These are phyloP conservation scores for Saccharomycopsis hybrid DNA, from an alignment of 1,139 yeast genomes.

Conservation along the genomic window DNA sequence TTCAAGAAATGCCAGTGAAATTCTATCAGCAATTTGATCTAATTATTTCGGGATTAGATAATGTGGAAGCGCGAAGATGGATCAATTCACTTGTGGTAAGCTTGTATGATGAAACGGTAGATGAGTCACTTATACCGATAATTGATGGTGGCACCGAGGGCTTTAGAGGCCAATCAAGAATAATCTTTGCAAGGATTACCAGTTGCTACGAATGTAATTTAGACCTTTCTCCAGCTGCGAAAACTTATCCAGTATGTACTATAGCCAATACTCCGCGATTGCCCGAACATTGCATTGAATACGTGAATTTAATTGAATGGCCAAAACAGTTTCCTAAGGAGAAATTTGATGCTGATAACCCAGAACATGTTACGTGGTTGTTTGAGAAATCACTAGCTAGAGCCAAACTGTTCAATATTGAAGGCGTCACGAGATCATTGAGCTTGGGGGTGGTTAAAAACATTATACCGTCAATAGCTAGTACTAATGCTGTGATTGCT, in stretches of 20 bases:
- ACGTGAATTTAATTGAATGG: slow-evolving; percentile 82
- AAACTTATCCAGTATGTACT: slow-evolving; percentile 86
- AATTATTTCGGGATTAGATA: slow-evolving; percentile 83
- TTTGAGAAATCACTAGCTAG: slow-evolving; percentile 48
- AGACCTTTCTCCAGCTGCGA: slow-evolving; percentile 63
- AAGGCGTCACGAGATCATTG: slow-evolving; percentile 63
- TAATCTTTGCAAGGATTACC: slow-evolving; percentile 75
- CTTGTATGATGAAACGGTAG: slow-evolving; percentile 47
- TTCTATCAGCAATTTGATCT: slow-evolving; percentile 68
- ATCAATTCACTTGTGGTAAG: slow-evolving; percentile 70
- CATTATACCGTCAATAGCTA: slow-evolving; percentile 90
- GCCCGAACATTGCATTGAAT: slow-evolving; percentile 93
- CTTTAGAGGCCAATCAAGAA: slow-evolving; percentile 84
- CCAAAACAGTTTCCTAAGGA: slow-evolving; percentile 40
- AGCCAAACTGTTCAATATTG: slow-evolving; percentile 60
- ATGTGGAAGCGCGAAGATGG: slow-evolving; percentile 89
- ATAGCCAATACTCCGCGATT: slow-evolving; percentile 89
- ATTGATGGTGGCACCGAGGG: slow-evolving; percentile 98
- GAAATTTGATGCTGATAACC: slow-evolving; percentile 62
- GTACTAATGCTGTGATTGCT: slow-evolving; percentile 90
- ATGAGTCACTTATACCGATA: slow-evolving; percentile 62
- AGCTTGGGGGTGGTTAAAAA: slow-evolving; percentile 88
- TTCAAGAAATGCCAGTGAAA: slow-evolving; percentile 62
- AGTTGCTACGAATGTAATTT: slow-evolving; percentile 93
- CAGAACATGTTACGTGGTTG: slow-evolving; percentile 64